Evolutionary conservation across 2,329 filamentous ascomycete species (phyloP), one percentile per base, ranked within the genome.

Genomic region (Paraphaeosphaeria minitans): DNA sequence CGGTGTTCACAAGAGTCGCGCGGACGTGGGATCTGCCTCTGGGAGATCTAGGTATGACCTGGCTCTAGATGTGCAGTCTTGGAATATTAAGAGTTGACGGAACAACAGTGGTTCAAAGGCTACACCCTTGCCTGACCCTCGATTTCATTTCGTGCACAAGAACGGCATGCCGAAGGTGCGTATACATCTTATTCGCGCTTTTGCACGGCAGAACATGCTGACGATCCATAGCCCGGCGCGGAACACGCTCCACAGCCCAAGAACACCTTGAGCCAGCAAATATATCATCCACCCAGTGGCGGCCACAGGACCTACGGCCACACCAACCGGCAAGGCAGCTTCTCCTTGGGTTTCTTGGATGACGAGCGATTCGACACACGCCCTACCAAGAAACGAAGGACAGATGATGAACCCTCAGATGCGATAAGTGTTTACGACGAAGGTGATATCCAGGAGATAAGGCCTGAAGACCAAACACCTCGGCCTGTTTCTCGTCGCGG

Each of bases 41-140:
- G 66, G 63, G 7, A 66, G 64, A 41, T 65, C 59, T 46, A 51
- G 53, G 66, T 69, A 64, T 52, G 45, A 19, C 24, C 37, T 37
- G 45, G 42, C 24, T 39, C 16, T 13, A 53, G 3, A 45, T 9
- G 22, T 4, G 19, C 16, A n/a, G 33, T 19, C 14, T 8, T 24
- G 3, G 8, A 48, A 29, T 39, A 31, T 24, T 24, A 16, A 47
- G 24, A 22, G 54, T 61, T 70, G 57, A 70, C 49, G 12, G 13
- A 31, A 24, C 37, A n/a, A 16, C 43, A 68, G 65, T 19, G 53
- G 43, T 27, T 67, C 66, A 6, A 67, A 71, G 53, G 66, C 65
- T 5, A 61, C 63, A 12, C 42, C n/a, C 13, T 45, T 59, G 22
- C 66, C 55, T 14, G 12, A 35, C 21, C 46, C 68, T 13, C 33